Evolutionary conservation across 495 filamentous ascomycete genomes (phyloP), one percentile per base, ranked within the genome.

Genomic region (Talaromyces ruber): DNA sequence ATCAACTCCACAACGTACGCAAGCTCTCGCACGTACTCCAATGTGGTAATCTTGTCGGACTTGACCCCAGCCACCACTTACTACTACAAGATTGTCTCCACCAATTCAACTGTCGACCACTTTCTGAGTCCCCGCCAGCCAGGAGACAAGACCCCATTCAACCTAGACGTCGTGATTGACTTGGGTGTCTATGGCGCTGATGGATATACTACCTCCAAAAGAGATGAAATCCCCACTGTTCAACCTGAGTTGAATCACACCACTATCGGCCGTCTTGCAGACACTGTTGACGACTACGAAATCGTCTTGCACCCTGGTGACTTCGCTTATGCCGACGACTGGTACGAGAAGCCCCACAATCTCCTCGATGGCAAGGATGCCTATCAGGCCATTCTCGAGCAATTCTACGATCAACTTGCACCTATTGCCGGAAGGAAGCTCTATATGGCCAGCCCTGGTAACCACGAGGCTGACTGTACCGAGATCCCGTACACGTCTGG

Each of bases 231-330:
- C 54, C 83, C 83, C 0, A 63, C 64, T 22, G 68, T 86, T 43
- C 67, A 80, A 22, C 84, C 84, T 3, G 77, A 77, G n/a, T 73
- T 86, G 5, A 84, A 86, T 71, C 83, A 86, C 68, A 82, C 80
- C 21, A 87, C 84, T 45, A 86, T 86, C 64, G 76, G 73, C 22
- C 79, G 78, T 22, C 75, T 87, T 0, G 83, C 82, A 1, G 64
- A 69, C 6, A 85, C 78, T 4, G 72, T 84, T 43, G 68, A 86
- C 53, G 75, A 82, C 67, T 86, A 86, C 68, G 84, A 86, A 62
- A 70, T 87, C 21, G 68, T 86, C 52, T 73, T 86, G 37, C 84
- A 87, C 66, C 83, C 83, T 32, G 78, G 71, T 29, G 80, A 84
- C 62, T 78, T 84, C 55, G 79, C 72, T 9, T 84, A 84, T 65